Conservation (phyloP, 2,329 filamentous ascomycete genomes). For the Dactylellina parvicollis region DNA sequence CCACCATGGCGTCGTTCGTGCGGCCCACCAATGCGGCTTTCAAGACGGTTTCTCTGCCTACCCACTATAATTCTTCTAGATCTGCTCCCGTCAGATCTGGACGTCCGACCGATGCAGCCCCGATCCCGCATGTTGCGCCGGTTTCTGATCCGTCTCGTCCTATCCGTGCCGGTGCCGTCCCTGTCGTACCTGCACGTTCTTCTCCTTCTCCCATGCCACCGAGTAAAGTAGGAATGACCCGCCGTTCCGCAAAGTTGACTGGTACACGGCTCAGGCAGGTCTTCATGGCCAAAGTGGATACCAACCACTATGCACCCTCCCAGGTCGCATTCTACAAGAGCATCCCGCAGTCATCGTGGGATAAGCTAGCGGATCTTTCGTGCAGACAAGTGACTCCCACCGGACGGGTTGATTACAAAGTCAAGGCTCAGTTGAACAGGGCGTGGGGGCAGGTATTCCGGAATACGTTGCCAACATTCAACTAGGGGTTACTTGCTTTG, state of each 20-base stretch:
- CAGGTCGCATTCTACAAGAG: constrained; percentile 34
- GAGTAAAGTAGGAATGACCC: not conserved
- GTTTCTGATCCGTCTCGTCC: too few species aligned
- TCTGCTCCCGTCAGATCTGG: too few species aligned
- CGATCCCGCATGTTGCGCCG: too few species aligned
- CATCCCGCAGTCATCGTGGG: constrained; percentile 17
- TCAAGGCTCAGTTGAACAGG: constrained; percentile 14
- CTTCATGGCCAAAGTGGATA: constrained; percentile 11
- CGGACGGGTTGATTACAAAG: constrained; percentile 8
- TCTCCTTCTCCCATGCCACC: not conserved
- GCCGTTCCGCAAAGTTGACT: constrained; percentile 19
- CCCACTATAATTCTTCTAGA: too few species aligned
- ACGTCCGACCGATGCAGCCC: too few species aligned
- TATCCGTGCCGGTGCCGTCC: too few species aligned
- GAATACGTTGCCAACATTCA: constrained; percentile 20
- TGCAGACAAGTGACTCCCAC: constrained; percentile 22
- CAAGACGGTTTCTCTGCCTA: too few species aligned
- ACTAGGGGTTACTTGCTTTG: not conserved
- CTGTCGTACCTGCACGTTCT: not conserved
- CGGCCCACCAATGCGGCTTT: too few species aligned
- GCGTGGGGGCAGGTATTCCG: constrained; percentile 24
- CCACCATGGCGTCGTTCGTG: too few species aligned
- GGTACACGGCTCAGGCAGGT: not conserved
- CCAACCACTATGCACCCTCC: constrained; percentile 10
- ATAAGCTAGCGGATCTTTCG: constrained; percentile 30